Percentiles rank a stretch among this genome's conserved stretches.
These are phyloP conservation scores for Cystoderma amianthinum DNA, from an alignment of 768 basidiomycete species.

Conservation along the genomic window DNA sequence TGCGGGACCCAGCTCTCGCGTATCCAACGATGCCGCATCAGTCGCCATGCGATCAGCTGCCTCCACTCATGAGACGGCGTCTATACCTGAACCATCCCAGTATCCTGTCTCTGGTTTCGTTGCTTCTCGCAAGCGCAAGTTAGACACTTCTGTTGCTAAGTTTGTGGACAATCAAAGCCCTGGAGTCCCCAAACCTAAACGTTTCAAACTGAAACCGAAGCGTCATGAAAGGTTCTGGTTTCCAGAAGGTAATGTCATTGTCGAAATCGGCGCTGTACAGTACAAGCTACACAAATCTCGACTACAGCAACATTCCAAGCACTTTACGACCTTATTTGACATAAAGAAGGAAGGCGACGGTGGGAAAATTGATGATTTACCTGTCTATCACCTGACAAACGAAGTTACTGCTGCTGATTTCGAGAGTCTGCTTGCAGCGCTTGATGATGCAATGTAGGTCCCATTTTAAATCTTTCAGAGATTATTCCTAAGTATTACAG, in stretches of 20 bases:
- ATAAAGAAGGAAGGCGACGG: background rate
- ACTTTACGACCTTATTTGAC: background rate
- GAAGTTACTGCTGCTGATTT: background rate
- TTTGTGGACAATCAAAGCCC: background rate
- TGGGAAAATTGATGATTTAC: background rate
- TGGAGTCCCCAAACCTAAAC: background rate
- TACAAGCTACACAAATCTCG: background rate
- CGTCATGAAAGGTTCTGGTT: slow-evolving; percentile 1
- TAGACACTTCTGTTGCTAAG: background rate
- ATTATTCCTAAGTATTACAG: background rate
- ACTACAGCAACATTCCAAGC: background rate
- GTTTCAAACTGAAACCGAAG: background rate
- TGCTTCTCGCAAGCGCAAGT: background rate
- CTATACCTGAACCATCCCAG: too few relatives aligned
- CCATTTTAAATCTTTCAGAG: background rate
- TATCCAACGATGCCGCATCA: background rate
- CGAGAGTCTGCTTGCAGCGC: background rate
- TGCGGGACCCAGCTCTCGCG: background rate
- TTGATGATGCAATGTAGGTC: slow-evolving; percentile 1
- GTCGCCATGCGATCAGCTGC: too few relatives aligned
- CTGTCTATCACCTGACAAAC: background rate
- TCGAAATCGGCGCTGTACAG: slow-evolving; percentile 1
- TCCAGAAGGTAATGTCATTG: background rate
- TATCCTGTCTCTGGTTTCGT: too few relatives aligned
- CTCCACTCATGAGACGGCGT: background rate